A percentile compares a stretch with the other conserved stretches of the same genome.
These are phyloP conservation scores for Cytospora paraplurivora DNA, from an alignment of 2,329 filamentous ascomycete genomes.

Conservation along the genomic window DNA sequence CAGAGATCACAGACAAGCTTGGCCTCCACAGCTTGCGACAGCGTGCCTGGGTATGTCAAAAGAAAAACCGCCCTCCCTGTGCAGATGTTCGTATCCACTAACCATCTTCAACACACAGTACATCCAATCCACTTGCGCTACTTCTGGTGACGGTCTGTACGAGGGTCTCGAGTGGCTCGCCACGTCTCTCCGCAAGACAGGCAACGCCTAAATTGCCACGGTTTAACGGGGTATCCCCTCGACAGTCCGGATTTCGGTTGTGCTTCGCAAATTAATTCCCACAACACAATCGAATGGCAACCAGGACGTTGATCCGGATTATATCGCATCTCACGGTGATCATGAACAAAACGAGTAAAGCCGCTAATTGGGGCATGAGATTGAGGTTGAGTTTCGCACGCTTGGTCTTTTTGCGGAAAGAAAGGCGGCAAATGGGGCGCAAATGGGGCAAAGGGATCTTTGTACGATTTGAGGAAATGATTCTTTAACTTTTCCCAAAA, in stretches of 20 bases:
- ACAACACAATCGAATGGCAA: slow-evolving; percentile 56
- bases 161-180: slow-evolving; percentile 96
- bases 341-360: slow-evolving; percentile 31
- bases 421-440: slow-evolving; percentile 36
- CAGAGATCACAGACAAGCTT: slow-evolving; percentile 99
- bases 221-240: slow-evolving; percentile 39
- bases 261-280: slow-evolving; percentile 57
- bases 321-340: slow-evolving; percentile 39
- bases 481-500: slow-evolving; percentile 26
- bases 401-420: slow-evolving; percentile 34
- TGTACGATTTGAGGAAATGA: slow-evolving; percentile 42
- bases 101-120: slow-evolving; percentile 58
- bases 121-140: slow-evolving; percentile 99
- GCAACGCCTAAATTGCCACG: slow-evolving; percentile 53
- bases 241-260: slow-evolving; percentile 56
- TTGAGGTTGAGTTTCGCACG: slow-evolving; percentile 32
- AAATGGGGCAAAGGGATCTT: slow-evolving; percentile 39
- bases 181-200: slow-evolving; percentile 77
- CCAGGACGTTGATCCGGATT: slow-evolving; percentile 43
- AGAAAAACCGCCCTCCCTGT: neutral
- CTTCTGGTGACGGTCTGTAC: slow-evolving; percentile 98
- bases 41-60: slow-evolving; percentile 95
- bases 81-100: slow-evolving; percentile 12
- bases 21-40: slow-evolving; percentile 98
- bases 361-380: slow-evolving; percentile 34